These are phyloP conservation scores for Extremus antarcticus DNA, from an alignment of 495 filamentous ascomycete genomes.

Conservation along the genomic window DNA sequence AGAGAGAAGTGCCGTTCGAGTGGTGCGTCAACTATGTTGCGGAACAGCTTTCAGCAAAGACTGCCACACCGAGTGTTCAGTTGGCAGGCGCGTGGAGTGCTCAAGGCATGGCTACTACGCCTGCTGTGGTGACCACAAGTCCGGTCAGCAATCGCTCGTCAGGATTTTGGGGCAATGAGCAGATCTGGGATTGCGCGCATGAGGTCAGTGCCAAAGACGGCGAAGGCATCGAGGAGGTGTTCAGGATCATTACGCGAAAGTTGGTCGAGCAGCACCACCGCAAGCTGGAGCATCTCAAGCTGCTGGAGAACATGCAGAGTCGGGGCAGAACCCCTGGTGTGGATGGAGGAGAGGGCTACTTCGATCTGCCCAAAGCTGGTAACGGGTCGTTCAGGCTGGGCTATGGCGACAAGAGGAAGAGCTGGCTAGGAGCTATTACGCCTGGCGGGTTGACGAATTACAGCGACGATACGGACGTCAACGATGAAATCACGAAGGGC, in stretches of 20 bases:
- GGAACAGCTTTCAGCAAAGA: conserved; percentile 43
- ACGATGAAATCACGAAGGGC: conserved; percentile 27
- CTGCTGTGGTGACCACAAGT: conserved; percentile 40
- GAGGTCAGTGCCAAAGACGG: conserved; percentile 91
- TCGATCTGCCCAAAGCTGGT: conserved; percentile 22
- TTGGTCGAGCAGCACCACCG: conserved; percentile 82
- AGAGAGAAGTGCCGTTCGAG: conserved; percentile 81
- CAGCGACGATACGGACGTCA: conserved; percentile 26
- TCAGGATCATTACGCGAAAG: conserved; percentile 86
- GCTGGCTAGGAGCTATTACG: conserved; percentile 48
- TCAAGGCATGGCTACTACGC: conserved; percentile 4
- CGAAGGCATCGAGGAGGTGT: conserved; percentile 95
- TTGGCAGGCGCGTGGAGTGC: conserved; percentile 1
- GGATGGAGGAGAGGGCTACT: conserved; percentile 30
- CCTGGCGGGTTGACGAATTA: conserved; percentile 30
- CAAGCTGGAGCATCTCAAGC: conserved; percentile 31
- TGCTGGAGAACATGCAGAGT: conserved; percentile 36
- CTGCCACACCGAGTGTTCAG: neutral
- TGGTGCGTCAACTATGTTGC: conserved; percentile 88
- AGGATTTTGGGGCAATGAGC: conserved; percentile 58
- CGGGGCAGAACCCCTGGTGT: conserved; percentile 27
- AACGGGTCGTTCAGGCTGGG: conserved; percentile 53
- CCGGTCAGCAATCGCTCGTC: conserved; percentile 68
- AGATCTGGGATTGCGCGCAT: conserved; percentile 92
- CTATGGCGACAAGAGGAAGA: conserved; percentile 43